Conservation (phyloP, 2,329 filamentous ascomycete species). For the Aspergillus intermedius region DNA sequence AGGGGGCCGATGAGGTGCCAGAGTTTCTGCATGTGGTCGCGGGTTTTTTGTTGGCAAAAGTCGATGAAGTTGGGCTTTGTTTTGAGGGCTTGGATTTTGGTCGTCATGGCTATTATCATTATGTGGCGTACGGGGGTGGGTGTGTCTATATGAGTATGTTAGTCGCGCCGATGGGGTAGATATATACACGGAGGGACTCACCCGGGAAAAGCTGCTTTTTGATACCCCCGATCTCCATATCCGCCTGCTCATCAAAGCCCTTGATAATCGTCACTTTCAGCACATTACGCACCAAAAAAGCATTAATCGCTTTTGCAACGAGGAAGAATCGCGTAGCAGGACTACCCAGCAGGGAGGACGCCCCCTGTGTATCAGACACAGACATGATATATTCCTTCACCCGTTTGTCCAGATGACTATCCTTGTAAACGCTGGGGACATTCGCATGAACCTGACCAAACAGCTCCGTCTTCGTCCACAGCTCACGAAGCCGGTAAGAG, state of each 20-base stretch:
- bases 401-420: constrained; percentile 9
- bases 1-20: constrained; percentile 18
- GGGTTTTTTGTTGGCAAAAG: constrained; percentile 16
- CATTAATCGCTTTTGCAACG: constrained; percentile 24
- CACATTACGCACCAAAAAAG: constrained; percentile 16
- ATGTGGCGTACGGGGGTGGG: constrained; percentile 13
- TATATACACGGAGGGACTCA: constrained; percentile 6
- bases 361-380: constrained; percentile 8
- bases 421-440: constrained; percentile 9
- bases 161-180: not conserved
- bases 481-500: constrained; percentile 5
- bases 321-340: constrained; percentile 15
- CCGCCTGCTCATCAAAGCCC: constrained; percentile 17
- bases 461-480: constrained; percentile 12
- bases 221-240: constrained; percentile 16
- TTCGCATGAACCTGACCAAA: constrained; percentile 14
- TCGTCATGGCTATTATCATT: constrained; percentile 13
- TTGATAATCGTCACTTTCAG: constrained; percentile 17
- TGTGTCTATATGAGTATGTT: constrained; percentile 9
- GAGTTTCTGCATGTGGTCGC: constrained; percentile 12
- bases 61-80: constrained; percentile 17
- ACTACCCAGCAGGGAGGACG: constrained; percentile 17
- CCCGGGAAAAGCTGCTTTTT: constrained; percentile 13
- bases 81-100: constrained; percentile 14
- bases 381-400: constrained; percentile 17